A percentile compares a stretch with the other conserved stretches of the same genome.
Conservation (phyloP, 306 rosid species). For the Lathyrus tuberosus region DNA sequence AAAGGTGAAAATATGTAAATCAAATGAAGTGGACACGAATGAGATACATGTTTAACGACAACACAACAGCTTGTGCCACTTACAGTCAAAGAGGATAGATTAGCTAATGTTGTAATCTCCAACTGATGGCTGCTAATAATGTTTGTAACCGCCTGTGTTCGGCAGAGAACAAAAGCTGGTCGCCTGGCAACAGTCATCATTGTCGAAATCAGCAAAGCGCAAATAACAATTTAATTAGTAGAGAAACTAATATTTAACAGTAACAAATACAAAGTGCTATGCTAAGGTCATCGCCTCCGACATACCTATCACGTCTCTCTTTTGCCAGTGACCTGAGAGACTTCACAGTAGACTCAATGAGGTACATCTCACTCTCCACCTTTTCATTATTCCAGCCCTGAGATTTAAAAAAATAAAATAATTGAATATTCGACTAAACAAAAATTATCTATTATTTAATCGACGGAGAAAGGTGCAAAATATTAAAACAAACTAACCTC, state of each 20-base stretch:
- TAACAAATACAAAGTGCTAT: constrained; percentile 21
- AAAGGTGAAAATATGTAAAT: constrained; percentile 14
- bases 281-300: constrained; percentile 15
- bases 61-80: constrained; percentile 35
- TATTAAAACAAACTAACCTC: constrained; percentile 64
- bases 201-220: constrained; percentile 28
- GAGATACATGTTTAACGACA: not conserved
- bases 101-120: constrained; percentile 79
- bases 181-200: constrained; percentile 41
- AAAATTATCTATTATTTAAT: constrained; percentile 7
- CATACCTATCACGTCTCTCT: constrained; percentile 89
- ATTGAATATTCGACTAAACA: not conserved
- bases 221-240: constrained; percentile 14
- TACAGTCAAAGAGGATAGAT: constrained; percentile 71
- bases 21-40: not conserved
- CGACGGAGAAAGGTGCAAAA: not conserved
- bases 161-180: constrained; percentile 50
- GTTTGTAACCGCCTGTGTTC: constrained; percentile 37
- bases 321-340: constrained; percentile 87
- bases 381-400: constrained; percentile 85
- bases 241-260: constrained; percentile 16
- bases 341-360: constrained; percentile 69
- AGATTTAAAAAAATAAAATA: constrained; percentile 6
- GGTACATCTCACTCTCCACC: constrained; percentile 73
- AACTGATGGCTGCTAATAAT: constrained; percentile 48